These are phyloP conservation scores for Hibiscus mutabilis DNA, from an alignment of 345 rosid genomes.

Conservation along the genomic window DNA sequence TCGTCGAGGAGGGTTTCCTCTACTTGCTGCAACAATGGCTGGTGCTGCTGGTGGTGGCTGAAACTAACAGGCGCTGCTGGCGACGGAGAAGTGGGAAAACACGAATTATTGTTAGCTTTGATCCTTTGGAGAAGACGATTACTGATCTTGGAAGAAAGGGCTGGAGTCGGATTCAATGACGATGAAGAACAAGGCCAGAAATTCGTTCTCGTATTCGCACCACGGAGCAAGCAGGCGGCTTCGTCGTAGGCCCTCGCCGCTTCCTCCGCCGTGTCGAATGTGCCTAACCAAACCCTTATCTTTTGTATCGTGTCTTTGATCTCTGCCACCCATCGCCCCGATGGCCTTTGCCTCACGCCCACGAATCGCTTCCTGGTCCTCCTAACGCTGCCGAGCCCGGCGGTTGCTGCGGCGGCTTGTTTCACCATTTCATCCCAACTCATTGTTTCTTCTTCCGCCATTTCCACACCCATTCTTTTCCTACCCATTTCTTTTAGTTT, in stretches of 20 bases:
- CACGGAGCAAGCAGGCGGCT: constrained; percentile 48
- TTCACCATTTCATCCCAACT: constrained; percentile 46
- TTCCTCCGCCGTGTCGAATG: constrained; percentile 47
- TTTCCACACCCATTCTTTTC: constrained; percentile 28
- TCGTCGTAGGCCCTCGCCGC: constrained; percentile 64
- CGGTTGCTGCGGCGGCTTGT: constrained; percentile 19
- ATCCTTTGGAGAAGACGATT: constrained; percentile 52
- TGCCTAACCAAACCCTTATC: constrained; percentile 49
- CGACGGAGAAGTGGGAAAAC: not conserved
- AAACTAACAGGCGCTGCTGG: not conserved
- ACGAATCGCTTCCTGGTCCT: constrained; percentile 46
- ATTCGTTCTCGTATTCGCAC: constrained; percentile 45
- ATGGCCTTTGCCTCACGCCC: constrained; percentile 49
- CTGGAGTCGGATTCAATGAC: constrained; percentile 25
- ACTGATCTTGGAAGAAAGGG: constrained; percentile 48
- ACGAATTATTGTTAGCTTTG: constrained; percentile 33
- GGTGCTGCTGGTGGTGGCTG: constrained; percentile 11
- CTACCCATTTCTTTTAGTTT: constrained; percentile 27
- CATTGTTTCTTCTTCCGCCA: constrained; percentile 20
- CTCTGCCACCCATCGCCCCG: constrained; percentile 58
- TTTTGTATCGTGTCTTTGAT: constrained; percentile 55
- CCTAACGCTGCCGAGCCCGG: constrained; percentile 29
- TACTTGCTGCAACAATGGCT: not conserved
- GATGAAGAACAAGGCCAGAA: constrained; percentile 49
- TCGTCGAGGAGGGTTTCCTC: constrained; percentile 14